Conservation (phyloP, 228 moss, liverwort and hornwort species). For the Sphagnum magellanicum region DNA sequence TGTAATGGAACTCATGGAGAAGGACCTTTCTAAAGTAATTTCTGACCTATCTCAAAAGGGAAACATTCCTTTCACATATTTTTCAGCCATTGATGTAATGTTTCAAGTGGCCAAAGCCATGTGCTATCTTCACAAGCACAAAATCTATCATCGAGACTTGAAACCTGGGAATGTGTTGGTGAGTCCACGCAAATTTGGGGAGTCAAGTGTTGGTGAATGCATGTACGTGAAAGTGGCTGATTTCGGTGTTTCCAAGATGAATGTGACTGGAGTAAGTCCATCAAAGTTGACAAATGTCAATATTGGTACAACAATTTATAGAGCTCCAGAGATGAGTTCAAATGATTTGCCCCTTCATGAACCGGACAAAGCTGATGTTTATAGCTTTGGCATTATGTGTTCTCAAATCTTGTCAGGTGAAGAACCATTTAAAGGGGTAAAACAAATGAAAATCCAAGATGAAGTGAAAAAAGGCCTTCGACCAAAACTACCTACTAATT, state of each 20-base stretch:
- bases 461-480: too few species aligned
- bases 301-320: slow-evolving; percentile 19
- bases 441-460: too few species aligned
- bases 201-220: background rate
- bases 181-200: background rate
- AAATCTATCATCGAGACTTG: slow-evolving; percentile 20
- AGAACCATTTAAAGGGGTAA: background rate
- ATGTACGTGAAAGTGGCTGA: slow-evolving; percentile 25
- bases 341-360: background rate
- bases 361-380: slow-evolving; percentile 18
- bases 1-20: slow-evolving; percentile 22
- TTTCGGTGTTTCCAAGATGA: slow-evolving; percentile 19
- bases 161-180: slow-evolving; percentile 28
- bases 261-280: background rate
- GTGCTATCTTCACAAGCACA: slow-evolving; percentile 16
- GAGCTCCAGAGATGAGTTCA: slow-evolving; percentile 14
- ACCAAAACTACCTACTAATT: too few species aligned
- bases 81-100: slow-evolving; percentile 19
- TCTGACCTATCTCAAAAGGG: background rate
- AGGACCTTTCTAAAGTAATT: slow-evolving; percentile 11
- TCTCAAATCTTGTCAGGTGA: slow-evolving; percentile 16
- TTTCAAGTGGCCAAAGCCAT: slow-evolving; percentile 21
- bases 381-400: slow-evolving; percentile 24
- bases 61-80: slow-evolving; percentile 3
- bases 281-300: background rate